A percentile compares a stretch with the other conserved stretches of the same genome.
phyloP scores from a whole-genome alignment of 2,329 filamentous ascomycete species.

The Ceratocystis eucalypticola region DNA sequence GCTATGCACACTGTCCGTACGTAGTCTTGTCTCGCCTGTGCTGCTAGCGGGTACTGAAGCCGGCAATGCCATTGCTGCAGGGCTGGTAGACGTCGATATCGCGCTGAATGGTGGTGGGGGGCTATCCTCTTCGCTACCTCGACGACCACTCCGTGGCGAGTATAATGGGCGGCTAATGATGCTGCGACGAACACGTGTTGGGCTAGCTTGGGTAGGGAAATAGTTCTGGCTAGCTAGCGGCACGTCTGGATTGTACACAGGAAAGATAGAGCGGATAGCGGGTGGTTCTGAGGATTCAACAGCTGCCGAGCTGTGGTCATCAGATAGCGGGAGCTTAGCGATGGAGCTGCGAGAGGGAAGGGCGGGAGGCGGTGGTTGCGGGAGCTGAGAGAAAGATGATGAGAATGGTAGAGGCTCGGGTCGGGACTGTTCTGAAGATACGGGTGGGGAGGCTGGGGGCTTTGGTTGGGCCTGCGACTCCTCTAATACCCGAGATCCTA shows the following conservation, averaged over 20 bases:
- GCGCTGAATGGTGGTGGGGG: background rate
- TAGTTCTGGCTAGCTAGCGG: constrained; percentile 56
- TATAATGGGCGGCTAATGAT: constrained; percentile 55
- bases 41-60: too few species aligned
- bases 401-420: constrained; percentile 10
- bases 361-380: constrained; percentile 6
- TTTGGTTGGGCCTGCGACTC: background rate
- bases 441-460: background rate
- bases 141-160: constrained; percentile 26
- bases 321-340: constrained; percentile 38
- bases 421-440: constrained; percentile 4
- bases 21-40: too few species aligned
- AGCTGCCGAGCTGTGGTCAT: constrained; percentile 17
- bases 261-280: constrained; percentile 59
- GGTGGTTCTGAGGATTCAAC: constrained; percentile 25
- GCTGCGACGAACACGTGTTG: constrained; percentile 47
- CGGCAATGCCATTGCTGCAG: background rate
- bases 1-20: background rate
- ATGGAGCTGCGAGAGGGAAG: constrained; percentile 39
- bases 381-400: constrained; percentile 1
- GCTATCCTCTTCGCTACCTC: constrained; percentile 23
- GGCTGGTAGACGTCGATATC: background rate
- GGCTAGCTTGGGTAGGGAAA: constrained; percentile 51
- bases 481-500: background rate
- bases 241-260: constrained; percentile 55